These are phyloP conservation scores for Pontederia paniculata DNA, from an alignment of 176 grass and related monocot species.

Conservation along the genomic window DNA sequence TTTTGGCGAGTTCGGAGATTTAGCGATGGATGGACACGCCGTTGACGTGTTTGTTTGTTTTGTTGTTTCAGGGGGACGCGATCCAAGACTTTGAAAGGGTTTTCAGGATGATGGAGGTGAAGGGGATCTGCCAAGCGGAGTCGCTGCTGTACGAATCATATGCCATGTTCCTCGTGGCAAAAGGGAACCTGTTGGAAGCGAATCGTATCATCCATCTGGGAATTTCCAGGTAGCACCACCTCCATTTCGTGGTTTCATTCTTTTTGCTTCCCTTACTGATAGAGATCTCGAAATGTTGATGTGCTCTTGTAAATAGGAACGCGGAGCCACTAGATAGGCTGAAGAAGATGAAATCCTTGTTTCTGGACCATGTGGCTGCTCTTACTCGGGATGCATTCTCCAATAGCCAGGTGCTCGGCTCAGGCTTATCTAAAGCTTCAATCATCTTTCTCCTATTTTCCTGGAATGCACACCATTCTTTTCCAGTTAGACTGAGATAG, in stretches of 20 bases:
- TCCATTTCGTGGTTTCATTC: background rate
- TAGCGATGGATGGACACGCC: background rate
- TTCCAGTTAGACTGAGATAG: too few relatives aligned
- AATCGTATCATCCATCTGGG: slow-evolving; percentile 43
- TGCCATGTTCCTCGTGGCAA: slow-evolving; percentile 36
- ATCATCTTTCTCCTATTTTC: too few relatives aligned
- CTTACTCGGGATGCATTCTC: slow-evolving; percentile 29
- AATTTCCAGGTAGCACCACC: slow-evolving; percentile 48
- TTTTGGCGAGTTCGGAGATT: slow-evolving; percentile 3
- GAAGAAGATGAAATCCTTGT: slow-evolving; percentile 44
- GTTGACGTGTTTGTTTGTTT: background rate
- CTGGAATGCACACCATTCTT: too few relatives aligned
- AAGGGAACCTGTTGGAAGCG: slow-evolving; percentile 46
- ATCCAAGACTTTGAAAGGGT: slow-evolving; percentile 37
- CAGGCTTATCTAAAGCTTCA: too few relatives aligned
- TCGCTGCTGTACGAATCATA: slow-evolving; percentile 84
- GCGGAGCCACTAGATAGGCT: slow-evolving; percentile 63
- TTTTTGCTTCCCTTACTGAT: background rate
- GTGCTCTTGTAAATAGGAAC: slow-evolving; percentile 33
- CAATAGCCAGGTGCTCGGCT: background rate
- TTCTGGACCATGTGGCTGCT: slow-evolving; percentile 33
- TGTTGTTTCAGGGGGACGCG: slow-evolving; percentile 50
- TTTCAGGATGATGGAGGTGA: slow-evolving; percentile 48
- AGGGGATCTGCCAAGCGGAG: slow-evolving; percentile 47
- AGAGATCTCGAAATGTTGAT: slow-evolving; percentile 13